Base-by-base conservation (phyloP, 495 filamentous ascomycete genomes). In the Usnea hakonensis region DNA sequence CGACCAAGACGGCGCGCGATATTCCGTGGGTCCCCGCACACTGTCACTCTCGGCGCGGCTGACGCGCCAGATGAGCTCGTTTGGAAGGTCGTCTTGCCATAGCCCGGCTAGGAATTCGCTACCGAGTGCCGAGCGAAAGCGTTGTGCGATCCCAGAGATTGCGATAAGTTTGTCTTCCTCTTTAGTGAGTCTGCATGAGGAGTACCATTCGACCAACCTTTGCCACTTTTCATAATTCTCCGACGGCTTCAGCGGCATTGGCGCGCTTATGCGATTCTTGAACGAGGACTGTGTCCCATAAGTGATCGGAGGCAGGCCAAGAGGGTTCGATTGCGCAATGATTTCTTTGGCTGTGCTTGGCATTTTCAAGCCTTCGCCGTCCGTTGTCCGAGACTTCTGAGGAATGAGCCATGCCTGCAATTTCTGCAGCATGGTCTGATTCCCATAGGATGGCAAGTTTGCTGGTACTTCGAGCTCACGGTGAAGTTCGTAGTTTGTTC, bases 81-180 rank as follows among this genome's bases (percentile, higher is more conserved):
- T 58, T 37, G 55, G 55, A 41, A 58, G 55, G 37, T 58, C 17
- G 3, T 58, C 55, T 36, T 16, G 55, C 55, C 56, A 58, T 58
- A 58, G 17, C 23, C 56, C 35, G 38, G 56, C 56, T 58, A 43
- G 36, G 38, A n/a, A 43, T 37, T 44, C 36, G 23, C 36, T 58
- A 44, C 26, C 23, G 32, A 58, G 55, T 58, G 30, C 37, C 32
- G 55, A 58, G 55, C 26, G 55, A 58, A 43, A 43, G 40, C 41
- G 19, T 44, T 23, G 21, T 23, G 41, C 41, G n/a, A 44, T 23
- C 10, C 41, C 41, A 7, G 5, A 23, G 11, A 44, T 2, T 8
- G 41, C 41, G n/a, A 44, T 23, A 8, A 44, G 41, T 23, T 44
- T 44, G n/a, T 44, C 41, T 44, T 44, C n/a, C n/a, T 21, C n/a